Percentiles rank a stretch among this genome's conserved stretches.
Conservation (phyloP, 2,329 filamentous ascomycete species). For the Penicillium sp. region DNA sequence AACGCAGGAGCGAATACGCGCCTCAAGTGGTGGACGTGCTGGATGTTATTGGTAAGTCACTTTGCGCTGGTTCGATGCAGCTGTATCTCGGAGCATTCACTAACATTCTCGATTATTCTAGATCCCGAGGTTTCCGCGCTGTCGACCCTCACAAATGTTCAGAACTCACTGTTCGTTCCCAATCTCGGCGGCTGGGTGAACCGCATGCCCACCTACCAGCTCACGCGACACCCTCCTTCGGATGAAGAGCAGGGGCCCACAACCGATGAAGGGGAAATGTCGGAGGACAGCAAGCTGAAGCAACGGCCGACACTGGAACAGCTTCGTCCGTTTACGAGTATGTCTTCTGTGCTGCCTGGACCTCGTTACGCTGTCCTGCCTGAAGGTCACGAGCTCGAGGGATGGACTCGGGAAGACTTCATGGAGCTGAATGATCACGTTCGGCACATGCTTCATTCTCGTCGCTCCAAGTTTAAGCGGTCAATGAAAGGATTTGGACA, state of each 20-base stretch:
- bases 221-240: slow-evolving; percentile 54
- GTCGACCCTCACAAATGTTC: slow-evolving; percentile 81
- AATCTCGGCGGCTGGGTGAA: slow-evolving; percentile 75
- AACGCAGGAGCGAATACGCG: slow-evolving; percentile 52
- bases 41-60: slow-evolving; percentile 62
- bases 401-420: slow-evolving; percentile 73
- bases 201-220: slow-evolving; percentile 72
- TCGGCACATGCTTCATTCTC: slow-evolving; percentile 81
- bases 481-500: slow-evolving; percentile 76
- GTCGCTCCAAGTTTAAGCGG: slow-evolving; percentile 74
- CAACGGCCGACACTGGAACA: slow-evolving; percentile 27
- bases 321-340: slow-evolving; percentile 52
- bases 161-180: slow-evolving; percentile 84
- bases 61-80: too few species aligned
- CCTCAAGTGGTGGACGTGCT: slow-evolving; percentile 64
- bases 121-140: slow-evolving; percentile 81
- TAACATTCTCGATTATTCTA: slow-evolving; percentile 35
- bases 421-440: slow-evolving; percentile 80
- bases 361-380: slow-evolving; percentile 77
- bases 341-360: slow-evolving; percentile 66
- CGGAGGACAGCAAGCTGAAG: slow-evolving; percentile 25
- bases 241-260: slow-evolving; percentile 27
- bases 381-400: slow-evolving; percentile 67
- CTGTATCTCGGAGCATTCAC: not conserved
- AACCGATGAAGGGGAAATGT: slow-evolving; percentile 26